Conservation (phyloP, 2,329 filamentous ascomycete species). For the Penicillium sp. region DNA sequence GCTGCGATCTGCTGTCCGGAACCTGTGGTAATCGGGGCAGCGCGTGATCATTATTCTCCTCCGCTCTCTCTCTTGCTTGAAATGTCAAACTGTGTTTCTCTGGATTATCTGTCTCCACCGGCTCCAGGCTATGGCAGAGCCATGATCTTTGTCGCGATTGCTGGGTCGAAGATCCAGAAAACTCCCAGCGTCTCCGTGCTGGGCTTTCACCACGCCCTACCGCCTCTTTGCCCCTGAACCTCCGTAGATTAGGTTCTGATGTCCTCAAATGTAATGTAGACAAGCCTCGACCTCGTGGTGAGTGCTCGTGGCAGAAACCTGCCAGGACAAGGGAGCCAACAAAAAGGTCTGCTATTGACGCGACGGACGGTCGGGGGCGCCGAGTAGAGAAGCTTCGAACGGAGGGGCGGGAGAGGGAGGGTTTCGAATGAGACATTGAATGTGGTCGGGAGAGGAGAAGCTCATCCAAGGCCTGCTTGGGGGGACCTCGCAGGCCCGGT, state of each 20-base stretch:
- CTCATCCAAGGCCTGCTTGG: conserved; percentile 43
- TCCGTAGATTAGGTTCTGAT: conserved; percentile 19
- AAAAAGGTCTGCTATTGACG: conserved; percentile 53
- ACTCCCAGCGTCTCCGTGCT: conserved; percentile 19
- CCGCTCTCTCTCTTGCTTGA: conserved; percentile 1
- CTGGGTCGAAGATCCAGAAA: conserved; percentile 19
- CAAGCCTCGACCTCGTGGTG: conserved; percentile 33
- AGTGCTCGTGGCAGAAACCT: conserved; percentile 53
- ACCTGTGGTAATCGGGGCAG: conserved; percentile 8
- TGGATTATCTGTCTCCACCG: conserved; percentile 19
- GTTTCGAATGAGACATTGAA: conserved; percentile 33
- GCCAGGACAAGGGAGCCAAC: conserved; percentile 56
- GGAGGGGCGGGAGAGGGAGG: conserved; percentile 24
- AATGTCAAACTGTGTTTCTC: conserved; percentile 13
- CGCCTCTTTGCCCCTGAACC: conserved; percentile 19
- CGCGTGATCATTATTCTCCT: conserved; percentile 6
- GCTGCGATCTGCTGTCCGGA: conserved; percentile 7
- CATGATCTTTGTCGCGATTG: conserved; percentile 26
- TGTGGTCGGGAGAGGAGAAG: conserved; percentile 19
- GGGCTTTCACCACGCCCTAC: conserved; percentile 15
- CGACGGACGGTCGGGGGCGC: conserved; percentile 30
- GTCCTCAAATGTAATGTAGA: conserved; percentile 23
- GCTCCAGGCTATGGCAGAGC: conserved; percentile 29
- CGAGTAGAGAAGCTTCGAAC: conserved; percentile 30
- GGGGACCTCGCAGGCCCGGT: conserved; percentile 49